These are phyloP conservation scores for Trametes versicolor DNA, from an alignment of 1,284 basidiomycete species.

Conservation along the genomic window DNA sequence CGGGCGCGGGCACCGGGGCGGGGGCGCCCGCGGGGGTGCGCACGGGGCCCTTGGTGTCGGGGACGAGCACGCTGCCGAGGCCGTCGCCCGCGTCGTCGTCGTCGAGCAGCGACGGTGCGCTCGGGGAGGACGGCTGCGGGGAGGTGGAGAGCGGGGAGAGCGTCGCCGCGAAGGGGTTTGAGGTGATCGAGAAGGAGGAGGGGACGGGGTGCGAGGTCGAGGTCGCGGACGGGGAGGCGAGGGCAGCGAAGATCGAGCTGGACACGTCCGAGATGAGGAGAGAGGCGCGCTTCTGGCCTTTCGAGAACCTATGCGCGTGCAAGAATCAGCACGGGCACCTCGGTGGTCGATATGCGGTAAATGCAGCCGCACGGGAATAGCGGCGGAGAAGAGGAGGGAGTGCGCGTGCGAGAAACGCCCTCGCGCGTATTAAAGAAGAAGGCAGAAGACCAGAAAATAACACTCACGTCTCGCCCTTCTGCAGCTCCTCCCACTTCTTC, in stretches of 20 bases:
- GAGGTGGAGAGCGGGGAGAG: constrained; percentile 37
- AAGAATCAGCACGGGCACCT: neutral
- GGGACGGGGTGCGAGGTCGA: constrained; percentile 23
- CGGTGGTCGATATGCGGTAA: neutral
- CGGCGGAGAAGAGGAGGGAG: neutral
- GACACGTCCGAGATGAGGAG: constrained; percentile 72
- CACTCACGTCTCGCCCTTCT: constrained; percentile 62
- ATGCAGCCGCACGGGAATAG: neutral
- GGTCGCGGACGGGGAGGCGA: constrained; percentile 47
- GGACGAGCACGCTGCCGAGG: constrained; percentile 45
- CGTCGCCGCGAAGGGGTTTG: constrained; percentile 37
- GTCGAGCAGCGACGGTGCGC: constrained; percentile 47
- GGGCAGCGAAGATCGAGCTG: constrained; percentile 61
- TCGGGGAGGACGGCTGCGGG: constrained; percentile 21
- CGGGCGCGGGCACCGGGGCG: constrained; percentile 21
- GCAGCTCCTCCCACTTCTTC: constrained; percentile 69
- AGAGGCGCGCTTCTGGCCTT: constrained; percentile 73
- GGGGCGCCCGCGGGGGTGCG: neutral
- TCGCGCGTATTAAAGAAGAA: neutral
- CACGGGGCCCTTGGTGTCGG: constrained; percentile 39
- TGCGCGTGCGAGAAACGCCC: constrained; percentile 5
- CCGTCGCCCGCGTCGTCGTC: constrained; percentile 50
- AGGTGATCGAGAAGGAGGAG: constrained; percentile 34
- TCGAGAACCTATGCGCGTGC: constrained; percentile 58
- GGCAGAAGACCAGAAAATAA: constrained; percentile 21